These are phyloP conservation scores for Prunus dulcis DNA, from an alignment of 306 rosid genomes.

Conservation along the genomic window DNA sequence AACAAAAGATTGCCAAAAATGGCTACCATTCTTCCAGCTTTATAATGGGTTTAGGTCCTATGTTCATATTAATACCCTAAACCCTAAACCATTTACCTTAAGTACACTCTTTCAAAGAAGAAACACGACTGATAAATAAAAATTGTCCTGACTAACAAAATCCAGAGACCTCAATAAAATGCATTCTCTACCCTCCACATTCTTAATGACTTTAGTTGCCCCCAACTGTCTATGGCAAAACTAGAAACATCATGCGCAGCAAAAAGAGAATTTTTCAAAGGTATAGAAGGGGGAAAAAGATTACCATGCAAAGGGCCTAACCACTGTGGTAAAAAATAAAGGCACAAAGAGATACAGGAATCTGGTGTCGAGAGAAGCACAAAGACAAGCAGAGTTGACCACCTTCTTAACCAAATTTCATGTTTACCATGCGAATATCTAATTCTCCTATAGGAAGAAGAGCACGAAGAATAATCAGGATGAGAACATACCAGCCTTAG, in stretches of 20 bases:
- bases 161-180: not conserved
- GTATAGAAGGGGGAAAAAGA: not conserved
- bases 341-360: not conserved
- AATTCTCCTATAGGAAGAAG: not conserved
- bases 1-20: not conserved
- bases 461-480: slow-evolving; percentile 9
- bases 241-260: not conserved
- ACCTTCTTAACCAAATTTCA: not conserved
- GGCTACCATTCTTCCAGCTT: not conserved
- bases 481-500: slow-evolving; percentile 54
- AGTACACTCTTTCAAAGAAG: not conserved
- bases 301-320: not conserved
- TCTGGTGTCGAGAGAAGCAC: too few relatives aligned
- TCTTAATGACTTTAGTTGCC: not conserved
- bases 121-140: not conserved
- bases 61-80: too few relatives aligned
- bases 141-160: not conserved
- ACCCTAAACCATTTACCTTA: not conserved
- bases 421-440: not conserved
- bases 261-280: not conserved
- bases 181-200: not conserved
- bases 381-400: not conserved
- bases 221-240: not conserved
- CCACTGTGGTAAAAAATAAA: not conserved
- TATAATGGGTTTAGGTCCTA: not conserved